These are phyloP conservation scores for Extremus antarcticus DNA, from an alignment of 495 filamentous ascomycete genomes.

Conservation along the genomic window DNA sequence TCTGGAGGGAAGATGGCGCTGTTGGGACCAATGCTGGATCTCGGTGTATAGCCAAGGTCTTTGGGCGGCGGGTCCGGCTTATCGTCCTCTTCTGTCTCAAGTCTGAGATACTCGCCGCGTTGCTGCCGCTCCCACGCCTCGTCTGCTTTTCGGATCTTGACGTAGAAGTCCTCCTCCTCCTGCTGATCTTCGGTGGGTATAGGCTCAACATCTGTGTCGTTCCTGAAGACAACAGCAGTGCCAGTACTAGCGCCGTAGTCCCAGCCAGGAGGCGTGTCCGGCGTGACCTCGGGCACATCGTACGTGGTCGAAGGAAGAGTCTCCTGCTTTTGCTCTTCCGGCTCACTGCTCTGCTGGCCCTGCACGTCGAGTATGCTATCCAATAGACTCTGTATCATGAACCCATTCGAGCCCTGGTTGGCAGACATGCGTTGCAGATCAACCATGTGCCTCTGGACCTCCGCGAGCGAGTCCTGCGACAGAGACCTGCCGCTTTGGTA, in stretches of 20 bases:
- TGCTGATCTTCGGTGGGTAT: slow-evolving; percentile 3
- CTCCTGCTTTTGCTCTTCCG: not conserved
- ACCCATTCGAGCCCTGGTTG: slow-evolving; percentile 22
- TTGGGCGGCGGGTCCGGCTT: slow-evolving; percentile 28
- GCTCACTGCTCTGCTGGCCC: not conserved
- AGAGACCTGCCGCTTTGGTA: slow-evolving; percentile 14
- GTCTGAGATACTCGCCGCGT: slow-evolving; percentile 4
- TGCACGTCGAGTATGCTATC: slow-evolving; percentile 14
- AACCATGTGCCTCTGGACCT: slow-evolving; percentile 23
- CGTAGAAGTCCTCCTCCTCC: slow-evolving; percentile 11
- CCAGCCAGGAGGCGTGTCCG: slow-evolving; percentile 15
- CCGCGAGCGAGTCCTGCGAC: slow-evolving; percentile 24
- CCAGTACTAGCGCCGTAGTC: slow-evolving; percentile 7
- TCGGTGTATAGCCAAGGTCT: slow-evolving; percentile 20
- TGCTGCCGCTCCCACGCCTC: slow-evolving; percentile 16
- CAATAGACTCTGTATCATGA: slow-evolving; percentile 26
- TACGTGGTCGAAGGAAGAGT: slow-evolving; percentile 3
- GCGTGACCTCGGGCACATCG: slow-evolving; percentile 14
- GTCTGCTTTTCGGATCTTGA: slow-evolving; percentile 22
- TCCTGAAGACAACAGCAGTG: slow-evolving; percentile 15
- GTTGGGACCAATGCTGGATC: slow-evolving; percentile 13
- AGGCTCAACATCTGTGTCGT: not conserved
- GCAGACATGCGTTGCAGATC: slow-evolving; percentile 17
- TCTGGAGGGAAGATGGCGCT: slow-evolving; percentile 13
- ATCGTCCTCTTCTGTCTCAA: not conserved